Percentiles rank a stretch among this genome's conserved stretches.
phyloP scores from a whole-genome alignment of 352 stramenopile genomes.

The Globisporangium mamillatum region DNA sequence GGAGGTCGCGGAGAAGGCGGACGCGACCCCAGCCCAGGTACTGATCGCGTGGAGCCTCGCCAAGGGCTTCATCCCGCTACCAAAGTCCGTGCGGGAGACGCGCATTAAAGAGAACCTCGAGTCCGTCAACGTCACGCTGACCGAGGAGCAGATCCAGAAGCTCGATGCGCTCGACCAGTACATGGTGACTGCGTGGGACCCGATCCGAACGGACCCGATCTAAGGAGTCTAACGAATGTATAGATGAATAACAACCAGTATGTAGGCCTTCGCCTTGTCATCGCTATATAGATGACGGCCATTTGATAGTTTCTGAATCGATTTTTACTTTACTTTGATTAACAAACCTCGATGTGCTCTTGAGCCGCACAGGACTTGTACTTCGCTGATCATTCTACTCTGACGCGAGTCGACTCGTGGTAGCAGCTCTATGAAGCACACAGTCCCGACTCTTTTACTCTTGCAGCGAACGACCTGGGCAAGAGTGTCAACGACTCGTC shows the following conservation, averaged over 20 bases:
- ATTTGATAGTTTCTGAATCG: too few species aligned
- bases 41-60: conserved; percentile 53
- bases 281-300: too few species aligned
- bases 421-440: too few species aligned
- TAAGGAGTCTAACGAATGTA: neutral
- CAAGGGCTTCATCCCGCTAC: conserved; percentile 55
- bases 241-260: neutral
- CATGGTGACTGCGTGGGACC: conserved; percentile 54
- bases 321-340: too few species aligned
- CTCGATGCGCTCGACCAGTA: conserved; percentile 46
- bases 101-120: conserved; percentile 44
- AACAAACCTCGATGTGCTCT: too few species aligned
- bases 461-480: too few species aligned
- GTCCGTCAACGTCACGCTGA: conserved; percentile 62
- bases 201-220: conserved; percentile 5
- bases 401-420: too few species aligned
- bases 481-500: too few species aligned
- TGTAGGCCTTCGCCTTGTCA: too few species aligned
- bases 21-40: conserved; percentile 41
- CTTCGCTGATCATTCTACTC: too few species aligned
- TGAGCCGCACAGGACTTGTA: too few species aligned
- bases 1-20: conserved; percentile 31
- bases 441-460: too few species aligned
- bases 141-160: conserved; percentile 24
- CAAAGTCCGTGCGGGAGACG: conserved; percentile 54